phyloP scores from a whole-genome alignment of 208 protist species.

The Wallacemonas sp. region DNA sequence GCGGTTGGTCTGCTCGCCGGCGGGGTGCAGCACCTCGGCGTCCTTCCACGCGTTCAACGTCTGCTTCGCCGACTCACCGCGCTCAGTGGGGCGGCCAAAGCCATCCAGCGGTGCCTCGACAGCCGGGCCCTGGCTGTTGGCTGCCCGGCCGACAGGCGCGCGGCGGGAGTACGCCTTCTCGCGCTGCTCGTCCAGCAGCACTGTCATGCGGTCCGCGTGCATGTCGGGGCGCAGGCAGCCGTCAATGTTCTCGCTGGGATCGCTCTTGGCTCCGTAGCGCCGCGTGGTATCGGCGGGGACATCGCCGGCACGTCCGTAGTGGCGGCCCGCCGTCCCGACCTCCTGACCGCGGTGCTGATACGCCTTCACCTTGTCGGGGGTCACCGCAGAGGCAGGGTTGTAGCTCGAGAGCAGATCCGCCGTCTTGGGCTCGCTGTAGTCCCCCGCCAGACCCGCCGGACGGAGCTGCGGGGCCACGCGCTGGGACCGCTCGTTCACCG shows the following conservation, averaged over 20 bases:
- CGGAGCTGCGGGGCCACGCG: slow-evolving; percentile 80
- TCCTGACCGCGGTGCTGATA: slow-evolving; percentile 68
- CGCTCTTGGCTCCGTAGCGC: slow-evolving; percentile 47
- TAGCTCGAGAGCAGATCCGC: slow-evolving; percentile 74
- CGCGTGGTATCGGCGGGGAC: slow-evolving; percentile 41
- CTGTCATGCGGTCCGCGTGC: slow-evolving; percentile 60
- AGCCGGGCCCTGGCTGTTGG: slow-evolving; percentile 19
- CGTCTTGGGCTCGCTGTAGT: slow-evolving; percentile 44
- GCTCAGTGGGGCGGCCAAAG: slow-evolving; percentile 55
- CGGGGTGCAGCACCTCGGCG: slow-evolving; percentile 52
- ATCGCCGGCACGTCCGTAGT: slow-evolving; percentile 57
- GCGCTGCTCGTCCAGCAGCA: slow-evolving; percentile 68
- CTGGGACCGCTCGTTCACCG: slow-evolving; percentile 42
- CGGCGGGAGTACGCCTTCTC: slow-evolving; percentile 57
- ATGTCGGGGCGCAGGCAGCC: slow-evolving; percentile 60
- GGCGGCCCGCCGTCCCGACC: slow-evolving; percentile 47
- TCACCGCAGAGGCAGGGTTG: slow-evolving; percentile 43
- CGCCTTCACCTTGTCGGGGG: slow-evolving; percentile 60
- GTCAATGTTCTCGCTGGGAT: slow-evolving; percentile 40
- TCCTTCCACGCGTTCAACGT: slow-evolving; percentile 53
- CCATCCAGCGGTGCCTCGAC: slow-evolving; percentile 50
- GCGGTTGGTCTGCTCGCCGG: slow-evolving; percentile 55
- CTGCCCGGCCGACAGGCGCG: slow-evolving; percentile 64
- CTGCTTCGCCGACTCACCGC: slow-evolving; percentile 54
- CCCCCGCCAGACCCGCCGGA: slow-evolving; percentile 57